phyloP scores from a whole-genome alignment of 305 asterid genomes.

The Plantago coronopus region DNA sequence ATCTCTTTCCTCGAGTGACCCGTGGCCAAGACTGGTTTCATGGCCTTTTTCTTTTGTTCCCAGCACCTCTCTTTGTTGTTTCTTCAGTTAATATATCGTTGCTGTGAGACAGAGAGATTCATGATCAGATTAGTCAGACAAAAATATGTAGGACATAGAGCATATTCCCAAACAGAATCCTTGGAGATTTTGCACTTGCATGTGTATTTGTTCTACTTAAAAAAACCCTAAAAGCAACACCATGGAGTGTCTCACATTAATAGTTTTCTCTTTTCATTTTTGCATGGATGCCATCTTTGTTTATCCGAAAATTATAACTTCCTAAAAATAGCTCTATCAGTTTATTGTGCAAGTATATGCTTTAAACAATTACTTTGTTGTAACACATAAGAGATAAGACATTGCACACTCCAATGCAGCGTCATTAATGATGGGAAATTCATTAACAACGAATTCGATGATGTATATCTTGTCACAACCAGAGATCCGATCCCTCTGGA shows the following conservation, averaged over 20 bases:
- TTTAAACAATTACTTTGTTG: neutral
- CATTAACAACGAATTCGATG: constrained; percentile 85
- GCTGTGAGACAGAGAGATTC: too few species aligned
- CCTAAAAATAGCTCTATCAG: neutral
- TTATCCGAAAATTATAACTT: neutral
- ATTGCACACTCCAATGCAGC: constrained; percentile 48
- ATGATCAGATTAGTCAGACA: too few species aligned
- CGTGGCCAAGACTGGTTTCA: too few species aligned
- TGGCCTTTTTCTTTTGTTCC: too few species aligned
- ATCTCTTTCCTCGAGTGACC: too few species aligned
- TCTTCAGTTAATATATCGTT: too few species aligned
- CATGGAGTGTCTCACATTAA: neutral
- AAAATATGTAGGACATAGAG: too few species aligned
- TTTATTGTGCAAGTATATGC: neutral
- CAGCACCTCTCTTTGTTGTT: too few species aligned
- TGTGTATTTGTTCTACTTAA: too few species aligned
- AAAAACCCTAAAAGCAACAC: too few species aligned
- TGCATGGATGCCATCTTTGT: neutral
- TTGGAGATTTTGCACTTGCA: too few species aligned
- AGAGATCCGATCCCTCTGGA: constrained; percentile 86
- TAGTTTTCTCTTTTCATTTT: neutral
- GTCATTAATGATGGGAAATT: constrained; percentile 64
- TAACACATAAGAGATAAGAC: neutral
- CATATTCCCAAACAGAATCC: too few species aligned
- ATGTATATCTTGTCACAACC: constrained; percentile 90